Percentiles rank a stretch among this genome's conserved stretches.
phyloP scores from a whole-genome alignment of 202 grass and related monocot species.

The Schoenoplectus tabernaemontani region DNA sequence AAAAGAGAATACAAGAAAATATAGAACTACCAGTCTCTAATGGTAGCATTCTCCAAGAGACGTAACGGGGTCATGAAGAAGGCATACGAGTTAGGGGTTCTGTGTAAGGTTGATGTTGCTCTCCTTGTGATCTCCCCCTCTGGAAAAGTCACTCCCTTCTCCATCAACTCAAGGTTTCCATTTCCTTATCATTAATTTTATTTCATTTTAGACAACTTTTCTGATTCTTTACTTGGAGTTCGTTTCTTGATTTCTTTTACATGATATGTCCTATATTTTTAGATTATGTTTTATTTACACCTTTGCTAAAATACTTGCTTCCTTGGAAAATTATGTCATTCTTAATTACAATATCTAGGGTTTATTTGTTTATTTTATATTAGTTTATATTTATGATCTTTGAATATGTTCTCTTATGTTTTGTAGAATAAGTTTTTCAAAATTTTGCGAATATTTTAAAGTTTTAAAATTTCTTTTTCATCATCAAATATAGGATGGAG shows the following conservation, averaged over 20 bases:
- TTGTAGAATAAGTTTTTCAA: not conserved
- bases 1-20: not conserved
- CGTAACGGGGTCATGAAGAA: not conserved
- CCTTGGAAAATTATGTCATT: too few species aligned
- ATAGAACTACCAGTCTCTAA: not conserved
- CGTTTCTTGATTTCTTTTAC: too few species aligned
- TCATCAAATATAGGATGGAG: not conserved
- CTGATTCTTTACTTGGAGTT: not conserved
- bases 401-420: not conserved
- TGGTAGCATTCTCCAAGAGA: not conserved
- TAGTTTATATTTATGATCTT: not conserved
- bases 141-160: not conserved
- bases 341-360: too few species aligned
- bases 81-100: not conserved
- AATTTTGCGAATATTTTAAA: too few species aligned
- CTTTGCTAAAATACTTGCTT: too few species aligned
- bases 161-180: not conserved
- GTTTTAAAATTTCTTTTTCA: not conserved
- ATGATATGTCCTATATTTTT: too few species aligned
- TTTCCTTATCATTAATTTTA: not conserved
- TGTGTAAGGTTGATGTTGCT: not conserved
- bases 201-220: not conserved
- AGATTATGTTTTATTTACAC: too few species aligned
- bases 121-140: not conserved
- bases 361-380: not conserved